Percentiles rank a stretch among this genome's conserved stretches.
Conservation (phyloP, 1,284 basidiomycete species). For the Boletus hoseneyae region DNA sequence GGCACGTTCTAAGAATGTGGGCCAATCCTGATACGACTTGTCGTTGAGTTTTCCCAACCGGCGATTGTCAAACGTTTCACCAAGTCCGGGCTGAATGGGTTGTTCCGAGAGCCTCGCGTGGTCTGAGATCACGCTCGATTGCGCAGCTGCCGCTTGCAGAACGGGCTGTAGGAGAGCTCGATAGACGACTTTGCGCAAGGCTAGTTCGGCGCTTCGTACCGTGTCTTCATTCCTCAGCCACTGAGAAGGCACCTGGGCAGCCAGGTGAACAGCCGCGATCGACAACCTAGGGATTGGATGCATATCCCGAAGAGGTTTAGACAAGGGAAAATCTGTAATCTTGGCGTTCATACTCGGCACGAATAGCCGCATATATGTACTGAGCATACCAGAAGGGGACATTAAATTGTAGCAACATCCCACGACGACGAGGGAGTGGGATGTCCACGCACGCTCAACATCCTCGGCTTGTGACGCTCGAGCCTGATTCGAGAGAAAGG, state of each 20-base stretch:
- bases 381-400: constrained; percentile 36
- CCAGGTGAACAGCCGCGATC: constrained; percentile 53
- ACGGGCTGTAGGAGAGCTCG: constrained; percentile 48
- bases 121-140: constrained; percentile 1
- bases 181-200: constrained; percentile 63
- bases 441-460: constrained; percentile 32
- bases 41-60: constrained; percentile 47
- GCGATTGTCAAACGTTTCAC: constrained; percentile 38
- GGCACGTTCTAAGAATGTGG: constrained; percentile 40
- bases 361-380: not conserved
- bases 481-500: constrained; percentile 29
- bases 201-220: constrained; percentile 35
- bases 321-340: constrained; percentile 43
- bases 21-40: constrained; percentile 45
- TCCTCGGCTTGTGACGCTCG: constrained; percentile 5
- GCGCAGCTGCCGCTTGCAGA: constrained; percentile 11
- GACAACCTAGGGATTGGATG: constrained; percentile 23
- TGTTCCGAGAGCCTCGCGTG: constrained; percentile 4
- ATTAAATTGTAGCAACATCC: constrained; percentile 55
- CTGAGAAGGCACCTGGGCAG: constrained; percentile 44
- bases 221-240: constrained; percentile 36
- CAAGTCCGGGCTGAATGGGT: constrained; percentile 24
- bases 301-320: constrained; percentile 24
- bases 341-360: constrained; percentile 7
- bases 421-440: constrained; percentile 42